Evolutionary conservation across 345 rosid species (phyloP), one percentile per base, ranked within the genome.

Genomic region (Kandelia obovata): DNA sequence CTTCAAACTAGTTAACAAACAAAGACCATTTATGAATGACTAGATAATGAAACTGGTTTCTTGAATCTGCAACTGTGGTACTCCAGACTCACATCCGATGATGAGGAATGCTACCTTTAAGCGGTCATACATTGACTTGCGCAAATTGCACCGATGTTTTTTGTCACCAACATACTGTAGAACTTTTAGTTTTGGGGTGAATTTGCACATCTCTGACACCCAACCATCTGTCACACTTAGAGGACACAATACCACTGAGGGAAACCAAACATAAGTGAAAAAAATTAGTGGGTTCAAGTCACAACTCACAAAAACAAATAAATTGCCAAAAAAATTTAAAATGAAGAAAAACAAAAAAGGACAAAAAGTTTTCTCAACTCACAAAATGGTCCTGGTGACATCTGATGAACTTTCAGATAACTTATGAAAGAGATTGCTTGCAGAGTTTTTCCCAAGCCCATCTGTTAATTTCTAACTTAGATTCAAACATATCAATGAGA

Each of bases 371-470:
- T 59, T 65, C 55, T 62, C 51, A 62, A 86, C 96, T 87, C 79
- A 90, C 96, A 71, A 79, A 87, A 90, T 62, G 92, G 92, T 26
- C 96, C 95, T 15, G 70, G 65, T 58, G 81, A 79, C 67, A 69
- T 62, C 71, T 65, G 83, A 56, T 74, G 75, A 76, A 80, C 77
- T 75, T 88, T 92, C 87, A 92, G 77, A 73, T 90, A 92, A 82
- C 92, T 84, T 77, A 92, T 35, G 65, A 92, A 79, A 46, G 92
- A 81, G 66, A 88, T 81, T 30, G 98, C 98, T 76, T 90, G 98
- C 64, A 92, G 83, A 72, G 98, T 88, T 81, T 92, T 90, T 59
- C 96, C 98, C 64, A 92, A 67, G 60, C 98, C 96, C 98, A 92
- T 92, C 98, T 92, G 88, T 11, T 52, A 65, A 71, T 49, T 8